Conservation (phyloP, 169 alveolate genomes). For the Plasmodium gonderi region DNA sequence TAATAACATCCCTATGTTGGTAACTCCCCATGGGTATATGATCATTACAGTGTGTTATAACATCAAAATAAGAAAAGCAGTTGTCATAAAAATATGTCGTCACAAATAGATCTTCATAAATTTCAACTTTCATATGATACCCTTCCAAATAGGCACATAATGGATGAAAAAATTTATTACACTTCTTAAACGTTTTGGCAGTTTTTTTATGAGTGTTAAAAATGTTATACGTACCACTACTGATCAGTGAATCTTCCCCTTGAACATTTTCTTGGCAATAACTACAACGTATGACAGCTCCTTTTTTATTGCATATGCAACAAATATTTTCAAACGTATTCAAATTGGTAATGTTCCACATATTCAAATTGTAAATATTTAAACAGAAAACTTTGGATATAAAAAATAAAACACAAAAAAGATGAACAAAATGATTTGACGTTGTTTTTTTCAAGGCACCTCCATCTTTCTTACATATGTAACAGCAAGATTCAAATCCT, state of each 20-base stretch:
- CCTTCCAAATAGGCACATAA: slow-evolving; percentile 66
- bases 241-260: neutral
- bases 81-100: slow-evolving; percentile 55
- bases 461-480: slow-evolving; percentile 47
- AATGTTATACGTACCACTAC: neutral
- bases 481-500: slow-evolving; percentile 12
- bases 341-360: slow-evolving; percentile 29
- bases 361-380: slow-evolving; percentile 53
- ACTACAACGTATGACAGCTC: slow-evolving; percentile 30
- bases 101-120: slow-evolving; percentile 40
- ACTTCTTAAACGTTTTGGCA: neutral
- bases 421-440: slow-evolving; percentile 34
- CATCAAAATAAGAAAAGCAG: slow-evolving; percentile 29
- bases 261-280: neutral
- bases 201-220: neutral
- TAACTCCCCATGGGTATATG: slow-evolving; percentile 24
- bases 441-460: slow-evolving; percentile 67
- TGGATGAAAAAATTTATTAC: slow-evolving; percentile 48
- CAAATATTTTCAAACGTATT: slow-evolving; percentile 15
- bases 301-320: slow-evolving; percentile 38
- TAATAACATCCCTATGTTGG: slow-evolving; percentile 17
- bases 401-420: slow-evolving; percentile 63
- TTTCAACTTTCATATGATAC: slow-evolving; percentile 53
- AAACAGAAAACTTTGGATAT: slow-evolving; percentile 44
- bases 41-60: slow-evolving; percentile 37